phyloP scores from a whole-genome alignment of 106 monocot genomes.

The Narthecium ossifragum region DNA sequence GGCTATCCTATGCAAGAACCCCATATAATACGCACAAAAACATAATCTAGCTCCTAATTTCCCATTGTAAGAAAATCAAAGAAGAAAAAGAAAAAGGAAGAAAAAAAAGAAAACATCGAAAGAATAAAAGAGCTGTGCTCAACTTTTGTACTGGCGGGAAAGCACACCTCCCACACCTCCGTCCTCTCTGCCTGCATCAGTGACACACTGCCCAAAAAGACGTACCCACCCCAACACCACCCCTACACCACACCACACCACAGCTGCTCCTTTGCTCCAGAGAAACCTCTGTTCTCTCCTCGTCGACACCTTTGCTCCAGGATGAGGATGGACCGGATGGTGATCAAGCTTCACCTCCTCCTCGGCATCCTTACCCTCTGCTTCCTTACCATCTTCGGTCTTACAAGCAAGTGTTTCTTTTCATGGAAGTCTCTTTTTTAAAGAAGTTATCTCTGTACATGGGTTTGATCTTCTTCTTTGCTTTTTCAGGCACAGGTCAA shows the following conservation, averaged over 20 bases:
- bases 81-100: too few species aligned
- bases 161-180: neutral
- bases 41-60: too few species aligned
- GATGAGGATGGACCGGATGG: slow-evolving; percentile 17
- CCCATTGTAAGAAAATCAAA: too few species aligned
- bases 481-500: slow-evolving; percentile 43
- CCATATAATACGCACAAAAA: too few species aligned
- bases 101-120: too few species aligned
- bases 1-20: too few species aligned
- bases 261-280: neutral
- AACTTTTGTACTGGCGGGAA: too few species aligned
- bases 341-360: neutral
- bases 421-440: too few species aligned
- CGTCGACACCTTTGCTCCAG: neutral
- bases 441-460: neutral
- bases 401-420: slow-evolving; percentile 21
- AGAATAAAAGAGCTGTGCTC: too few species aligned
- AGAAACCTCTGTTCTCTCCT: neutral
- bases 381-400: slow-evolving; percentile 19
- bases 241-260: neutral
- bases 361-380: too few species aligned
- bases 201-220: too few species aligned
- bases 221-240: neutral
- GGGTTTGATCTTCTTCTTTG: neutral
- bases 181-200: neutral